phyloP scores from a whole-genome alignment of 2,329 filamentous ascomycete genomes.

The Exophiala phaeomuriformis region DNA sequence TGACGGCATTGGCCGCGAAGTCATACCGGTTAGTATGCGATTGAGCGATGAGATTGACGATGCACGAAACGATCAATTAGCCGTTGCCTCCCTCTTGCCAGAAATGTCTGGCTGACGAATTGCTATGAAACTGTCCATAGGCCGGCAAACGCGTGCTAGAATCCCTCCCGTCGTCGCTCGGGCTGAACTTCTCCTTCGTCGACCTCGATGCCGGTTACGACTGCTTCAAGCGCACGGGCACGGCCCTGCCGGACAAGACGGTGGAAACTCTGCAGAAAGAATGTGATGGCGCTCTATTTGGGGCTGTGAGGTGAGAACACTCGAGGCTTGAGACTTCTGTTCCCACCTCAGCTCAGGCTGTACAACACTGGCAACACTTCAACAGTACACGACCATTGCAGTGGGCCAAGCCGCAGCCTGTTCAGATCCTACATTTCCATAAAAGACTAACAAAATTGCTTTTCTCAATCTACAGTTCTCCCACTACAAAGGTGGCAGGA shows the following conservation, averaged over 20 bases:
- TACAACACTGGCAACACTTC: no score
- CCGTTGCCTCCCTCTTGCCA: background rate
- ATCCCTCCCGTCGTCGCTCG: conserved; percentile 81
- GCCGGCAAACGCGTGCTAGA: conserved; percentile 85
- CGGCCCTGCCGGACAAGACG: conserved; percentile 81
- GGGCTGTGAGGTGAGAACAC: conserved; percentile 63
- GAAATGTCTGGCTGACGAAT: no score
- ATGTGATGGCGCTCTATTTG: conserved; percentile 94
- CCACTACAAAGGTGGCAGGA: conserved; percentile 79
- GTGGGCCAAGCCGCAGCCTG: no score
- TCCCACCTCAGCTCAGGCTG: no score
- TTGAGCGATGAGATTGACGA: no score
- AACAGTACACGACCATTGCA: no score
- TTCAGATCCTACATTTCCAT: no score
- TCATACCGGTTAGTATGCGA: conserved; percentile 64
- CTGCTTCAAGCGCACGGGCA: conserved; percentile 83
- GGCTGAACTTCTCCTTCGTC: conserved; percentile 88
- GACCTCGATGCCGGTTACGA: conserved; percentile 90
- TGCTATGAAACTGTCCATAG: conserved; percentile 26
- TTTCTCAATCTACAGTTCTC: conserved; percentile 52
- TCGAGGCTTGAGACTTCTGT: no score
- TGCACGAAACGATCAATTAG: background rate
- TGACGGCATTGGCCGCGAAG: conserved; percentile 96
- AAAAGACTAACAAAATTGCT: background rate
- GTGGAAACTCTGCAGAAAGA: conserved; percentile 81